phyloP scores from a whole-genome alignment of 2,329 filamentous ascomycete genomes.

The Plenodomus tracheiphilus region DNA sequence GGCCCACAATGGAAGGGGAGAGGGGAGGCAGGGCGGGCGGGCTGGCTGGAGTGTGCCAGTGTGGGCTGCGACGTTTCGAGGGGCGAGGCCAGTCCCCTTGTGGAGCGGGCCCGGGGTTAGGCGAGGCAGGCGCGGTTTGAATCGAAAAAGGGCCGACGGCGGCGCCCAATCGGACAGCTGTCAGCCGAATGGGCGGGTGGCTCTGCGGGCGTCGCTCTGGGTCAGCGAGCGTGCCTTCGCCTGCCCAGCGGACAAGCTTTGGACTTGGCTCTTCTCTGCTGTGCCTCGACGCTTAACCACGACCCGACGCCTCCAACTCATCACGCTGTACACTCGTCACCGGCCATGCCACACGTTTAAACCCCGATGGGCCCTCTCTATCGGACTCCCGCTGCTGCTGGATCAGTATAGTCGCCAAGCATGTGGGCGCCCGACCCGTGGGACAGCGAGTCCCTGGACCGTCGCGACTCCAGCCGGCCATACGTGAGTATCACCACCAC shows the following conservation, averaged over 20 bases:
- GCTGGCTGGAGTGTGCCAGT: no score
- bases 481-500: conserved; percentile 30
- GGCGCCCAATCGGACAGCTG: conserved; percentile 6
- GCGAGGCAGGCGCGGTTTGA: conserved; percentile 7
- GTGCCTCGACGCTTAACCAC: conserved; percentile 26
- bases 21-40: no score
- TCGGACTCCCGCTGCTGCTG: conserved; percentile 35
- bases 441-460: conserved; percentile 25
- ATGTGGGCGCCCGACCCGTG: conserved; percentile 35
- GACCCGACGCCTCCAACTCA: conserved; percentile 8
- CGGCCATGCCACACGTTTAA: conserved; percentile 26
- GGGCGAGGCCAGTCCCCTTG: background rate
- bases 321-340: conserved; percentile 6
- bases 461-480: conserved; percentile 34
- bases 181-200: conserved; percentile 4
- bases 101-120: background rate
- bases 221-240: conserved; percentile 12
- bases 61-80: background rate
- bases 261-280: conserved; percentile 23
- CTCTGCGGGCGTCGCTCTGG: conserved; percentile 13
- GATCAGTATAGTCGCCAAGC: conserved; percentile 38
- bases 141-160: conserved; percentile 4
- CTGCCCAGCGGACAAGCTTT: conserved; percentile 25
- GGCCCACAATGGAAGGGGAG: background rate
- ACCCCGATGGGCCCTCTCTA: conserved; percentile 31